Conservation (phyloP, 129 eudicot species). For the Lactuca sativa region DNA sequence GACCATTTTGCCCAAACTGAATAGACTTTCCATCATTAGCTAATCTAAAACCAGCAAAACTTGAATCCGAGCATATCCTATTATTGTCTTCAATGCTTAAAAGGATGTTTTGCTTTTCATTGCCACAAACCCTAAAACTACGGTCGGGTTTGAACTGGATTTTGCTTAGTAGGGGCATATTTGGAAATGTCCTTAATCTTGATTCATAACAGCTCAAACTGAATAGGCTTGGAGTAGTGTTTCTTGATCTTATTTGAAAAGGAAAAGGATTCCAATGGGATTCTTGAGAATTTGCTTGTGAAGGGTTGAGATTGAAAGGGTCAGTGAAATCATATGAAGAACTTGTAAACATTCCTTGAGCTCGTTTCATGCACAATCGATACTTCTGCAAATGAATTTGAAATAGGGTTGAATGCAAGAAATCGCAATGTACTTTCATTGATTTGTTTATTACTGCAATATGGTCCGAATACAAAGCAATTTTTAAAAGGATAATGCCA, state of each 20-base stretch:
- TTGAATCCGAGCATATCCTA: not conserved
- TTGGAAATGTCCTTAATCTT: constrained; percentile 21
- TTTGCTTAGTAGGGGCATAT: constrained; percentile 23
- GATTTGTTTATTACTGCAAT: no score
- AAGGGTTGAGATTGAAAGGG: constrained; percentile 19
- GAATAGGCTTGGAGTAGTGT: constrained; percentile 10
- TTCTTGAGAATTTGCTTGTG: constrained; percentile 23
- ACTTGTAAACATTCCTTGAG: constrained; percentile 35
- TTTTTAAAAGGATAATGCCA: not conserved
- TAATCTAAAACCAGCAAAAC: constrained; percentile 49
- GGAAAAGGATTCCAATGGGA: constrained; percentile 25
- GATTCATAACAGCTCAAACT: constrained; percentile 15
- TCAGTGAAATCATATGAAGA: constrained; percentile 23
- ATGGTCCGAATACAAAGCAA: not conserved
- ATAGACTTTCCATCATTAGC: constrained; percentile 46
- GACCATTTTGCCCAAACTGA: constrained; percentile 39
- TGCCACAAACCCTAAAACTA: constrained; percentile 39
- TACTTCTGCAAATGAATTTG: constrained; percentile 42
- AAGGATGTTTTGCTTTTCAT: constrained; percentile 40
- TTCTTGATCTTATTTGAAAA: constrained; percentile 26
- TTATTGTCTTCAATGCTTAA: constrained; percentile 15
- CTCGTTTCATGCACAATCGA: constrained; percentile 39
- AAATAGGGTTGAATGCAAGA: not conserved
- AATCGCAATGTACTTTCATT: not conserved
- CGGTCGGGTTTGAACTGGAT: constrained; percentile 23